Evolutionary conservation across 202 grass and related monocot genomes (phyloP).

Genomic region (Schoenoplectus triqueter): DNA sequence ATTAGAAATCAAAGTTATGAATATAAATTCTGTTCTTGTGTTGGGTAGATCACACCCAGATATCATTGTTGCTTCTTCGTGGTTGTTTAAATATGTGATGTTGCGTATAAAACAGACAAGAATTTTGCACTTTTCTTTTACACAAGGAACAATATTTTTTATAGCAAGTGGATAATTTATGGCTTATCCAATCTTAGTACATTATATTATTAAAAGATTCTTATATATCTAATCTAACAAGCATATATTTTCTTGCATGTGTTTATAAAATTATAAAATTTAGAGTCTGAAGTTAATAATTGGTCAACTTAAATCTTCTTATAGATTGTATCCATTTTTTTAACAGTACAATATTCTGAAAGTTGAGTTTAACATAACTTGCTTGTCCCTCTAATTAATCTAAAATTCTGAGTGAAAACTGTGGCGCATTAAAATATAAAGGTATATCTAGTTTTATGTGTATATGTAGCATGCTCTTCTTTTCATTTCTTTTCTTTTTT

Average conservation of each 20-base stretch:
- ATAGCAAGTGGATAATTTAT: conserved; percentile 1
- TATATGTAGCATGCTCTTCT: neutral
- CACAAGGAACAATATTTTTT: neutral
- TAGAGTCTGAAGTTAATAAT: neutral
- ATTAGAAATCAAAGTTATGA: conserved; percentile 5
- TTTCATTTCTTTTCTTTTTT: neutral
- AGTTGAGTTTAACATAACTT: neutral
- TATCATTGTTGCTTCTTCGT: conserved; percentile 18
- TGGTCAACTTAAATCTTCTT: no score
- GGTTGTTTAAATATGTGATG: neutral
- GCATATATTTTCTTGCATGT: neutral
- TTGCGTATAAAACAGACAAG: neutral
- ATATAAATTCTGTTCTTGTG: conserved; percentile 37
- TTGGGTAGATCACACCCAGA: conserved; percentile 26
- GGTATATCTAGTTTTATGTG: neutral
- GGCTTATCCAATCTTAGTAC: conserved; percentile 3
- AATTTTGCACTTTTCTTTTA: neutral
- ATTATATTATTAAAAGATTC: neutral
- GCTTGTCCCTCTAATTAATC: neutral
- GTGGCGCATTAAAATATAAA: neutral
- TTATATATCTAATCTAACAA: neutral
- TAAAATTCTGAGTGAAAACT: neutral
- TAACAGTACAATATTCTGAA: neutral
- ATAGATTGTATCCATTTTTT: no score
- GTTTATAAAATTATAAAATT: neutral